Evolutionary conservation across 208 protist genomes (phyloP), one percentile per base, ranked within the genome.

Genomic region (Trypanosoma theileri): DNA sequence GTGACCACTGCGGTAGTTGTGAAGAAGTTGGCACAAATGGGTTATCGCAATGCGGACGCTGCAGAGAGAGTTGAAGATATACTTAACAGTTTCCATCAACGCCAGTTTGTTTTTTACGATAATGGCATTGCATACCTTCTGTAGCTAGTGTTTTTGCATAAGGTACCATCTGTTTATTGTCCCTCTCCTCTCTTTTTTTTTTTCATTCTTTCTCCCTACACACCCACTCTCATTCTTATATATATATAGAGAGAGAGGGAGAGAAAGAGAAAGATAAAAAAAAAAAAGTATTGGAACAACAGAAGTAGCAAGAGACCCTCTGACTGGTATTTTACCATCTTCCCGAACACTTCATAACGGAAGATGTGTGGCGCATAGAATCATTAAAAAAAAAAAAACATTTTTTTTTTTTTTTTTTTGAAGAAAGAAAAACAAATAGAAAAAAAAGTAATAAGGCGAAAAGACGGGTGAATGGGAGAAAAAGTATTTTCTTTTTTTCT

Each of bases 81-180:
- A 40, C 66, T 95, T 48, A 73, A 62, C 3, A 77, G 75, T 26
- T 93, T 95, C 70, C 86, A 93, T 59, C 64, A 86, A n/a, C 76
- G 80, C n/a, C 79, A 93, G 56, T 76, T 91, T 28, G 82, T 95
- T 44, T 88, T 87, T 21, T 93, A 89, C 57, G 90, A 93, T 59
- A 91, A 75, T 64, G 90, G 83, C 41, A 93, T 93, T 58, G 87
- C 85, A 6, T 93, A 93, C 64, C 61, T 95, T 46, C 77, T 90
- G 57, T 94, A 80, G 77, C 28, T 7, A 45, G 22, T 2, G 28
- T 24, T 16, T 35, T 35, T 52, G 42, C 31, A 3, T 63, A 21
- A 51, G 40, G 19, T 48, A 13, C n/a, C 45, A 26, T 8, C n/a
- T 13, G 17, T 31, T 63, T 63, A n/a, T 52, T n/a, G 44, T 52